phyloP scores from a whole-genome alignment of 257 asterid genomes.

The Plantago major region DNA sequence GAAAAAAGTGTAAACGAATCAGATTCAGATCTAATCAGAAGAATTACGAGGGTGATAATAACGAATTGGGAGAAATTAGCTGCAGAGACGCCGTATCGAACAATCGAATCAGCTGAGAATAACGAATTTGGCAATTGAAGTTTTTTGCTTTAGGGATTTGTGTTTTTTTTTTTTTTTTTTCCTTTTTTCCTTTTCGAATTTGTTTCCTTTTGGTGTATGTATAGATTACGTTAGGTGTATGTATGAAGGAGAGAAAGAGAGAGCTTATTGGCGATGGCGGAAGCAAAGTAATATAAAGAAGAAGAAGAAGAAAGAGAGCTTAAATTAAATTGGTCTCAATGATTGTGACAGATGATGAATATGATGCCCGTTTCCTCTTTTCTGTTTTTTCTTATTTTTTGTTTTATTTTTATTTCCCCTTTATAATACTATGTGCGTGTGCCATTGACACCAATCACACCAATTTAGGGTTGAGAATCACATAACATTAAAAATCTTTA shows the following conservation, averaged over 20 bases:
- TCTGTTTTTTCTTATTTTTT: background rate
- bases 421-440: too few relatives aligned
- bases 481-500: too few relatives aligned
- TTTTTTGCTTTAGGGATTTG: too few relatives aligned
- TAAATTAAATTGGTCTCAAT: constrained; percentile 4
- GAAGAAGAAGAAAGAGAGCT: too few relatives aligned
- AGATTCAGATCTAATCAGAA: constrained; percentile 33
- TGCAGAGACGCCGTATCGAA: too few relatives aligned
- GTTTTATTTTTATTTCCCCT: background rate
- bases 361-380: background rate
- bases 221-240: background rate
- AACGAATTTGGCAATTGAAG: too few relatives aligned
- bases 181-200: too few relatives aligned
- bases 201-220: background rate
- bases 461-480: too few relatives aligned
- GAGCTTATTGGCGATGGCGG: constrained; percentile 17
- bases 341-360: constrained; percentile 21
- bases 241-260: background rate
- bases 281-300: constrained; percentile 3
- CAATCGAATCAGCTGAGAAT: too few relatives aligned
- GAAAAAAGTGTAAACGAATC: background rate
- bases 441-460: too few relatives aligned
- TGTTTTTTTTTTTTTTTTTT: too few relatives aligned
- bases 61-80: background rate
- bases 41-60: constrained; percentile 6